phyloP scores from a whole-genome alignment of 1,284 basidiomycete genomes.

The Leccinum fuscescens region DNA sequence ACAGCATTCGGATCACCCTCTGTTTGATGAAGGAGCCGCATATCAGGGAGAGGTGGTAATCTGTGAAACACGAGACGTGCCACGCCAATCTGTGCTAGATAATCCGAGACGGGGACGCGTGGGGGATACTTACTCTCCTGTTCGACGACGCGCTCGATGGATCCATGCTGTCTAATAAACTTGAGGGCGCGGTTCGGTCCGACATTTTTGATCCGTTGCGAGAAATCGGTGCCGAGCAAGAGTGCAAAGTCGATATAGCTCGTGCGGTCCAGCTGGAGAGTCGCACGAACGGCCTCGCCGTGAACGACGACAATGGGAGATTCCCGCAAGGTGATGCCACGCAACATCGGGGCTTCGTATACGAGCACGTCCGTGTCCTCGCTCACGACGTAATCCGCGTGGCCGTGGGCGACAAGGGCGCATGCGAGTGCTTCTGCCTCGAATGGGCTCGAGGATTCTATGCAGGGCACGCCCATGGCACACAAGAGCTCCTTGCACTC shows the following conservation, averaged over 20 bases:
- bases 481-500: conserved; percentile 63
- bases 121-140: conserved; percentile 54
- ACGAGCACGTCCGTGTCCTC: conserved; percentile 85
- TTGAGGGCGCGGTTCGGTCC: conserved; percentile 74
- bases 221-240: conserved; percentile 84
- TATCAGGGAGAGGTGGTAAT: conserved; percentile 57
- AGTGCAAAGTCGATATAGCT: conserved; percentile 81
- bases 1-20: conserved; percentile 43
- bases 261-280: conserved; percentile 52
- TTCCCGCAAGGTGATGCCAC: conserved; percentile 62
- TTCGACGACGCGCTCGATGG: conserved; percentile 71
- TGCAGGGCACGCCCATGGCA: conserved; percentile 76
- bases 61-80: conserved; percentile 63
- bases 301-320: conserved; percentile 63
- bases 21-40: conserved; percentile 33
- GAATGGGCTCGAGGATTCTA: conserved; percentile 63
- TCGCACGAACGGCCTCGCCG: conserved; percentile 59
- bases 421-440: conserved; percentile 86
- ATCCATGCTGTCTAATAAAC: conserved; percentile 65
- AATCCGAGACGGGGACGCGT: conserved; percentile 43
- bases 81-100: conserved; percentile 57
- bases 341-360: conserved; percentile 76
- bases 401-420: conserved; percentile 66
- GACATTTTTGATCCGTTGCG: conserved; percentile 70
- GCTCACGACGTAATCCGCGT: conserved; percentile 82